Percentiles rank a stretch among this genome's conserved stretches.
phyloP scores from a whole-genome alignment of 495 filamentous ascomycete genomes.

The Pyronema domesticum region DNA sequence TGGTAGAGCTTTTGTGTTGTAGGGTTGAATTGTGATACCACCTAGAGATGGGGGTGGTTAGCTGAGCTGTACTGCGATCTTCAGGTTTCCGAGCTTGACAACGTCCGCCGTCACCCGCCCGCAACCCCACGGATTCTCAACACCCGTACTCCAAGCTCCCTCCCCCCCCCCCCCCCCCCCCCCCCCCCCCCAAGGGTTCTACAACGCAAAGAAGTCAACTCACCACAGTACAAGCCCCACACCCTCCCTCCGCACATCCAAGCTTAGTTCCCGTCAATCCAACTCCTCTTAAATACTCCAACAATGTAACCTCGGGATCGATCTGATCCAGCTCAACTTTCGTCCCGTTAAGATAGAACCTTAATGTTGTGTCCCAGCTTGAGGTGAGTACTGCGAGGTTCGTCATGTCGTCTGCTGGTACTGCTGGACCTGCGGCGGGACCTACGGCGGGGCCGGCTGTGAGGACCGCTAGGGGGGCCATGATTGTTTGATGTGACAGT shows the following conservation, averaged over 20 bases:
- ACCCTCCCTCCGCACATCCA: slow-evolving; percentile 88
- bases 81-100: no score
- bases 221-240: slow-evolving; percentile 91
- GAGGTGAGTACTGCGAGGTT: slow-evolving; percentile 40
- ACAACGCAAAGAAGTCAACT: slow-evolving; percentile 10
- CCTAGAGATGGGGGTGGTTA: no score
- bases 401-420: slow-evolving; percentile 28
- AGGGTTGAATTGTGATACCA: slow-evolving; percentile 79
- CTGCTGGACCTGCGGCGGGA: slow-evolving; percentile 32
- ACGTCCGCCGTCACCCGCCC: no score
- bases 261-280: slow-evolving; percentile 62
- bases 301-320: slow-evolving; percentile 79
- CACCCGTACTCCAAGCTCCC: no score
- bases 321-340: slow-evolving; percentile 58
- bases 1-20: slow-evolving; percentile 83
- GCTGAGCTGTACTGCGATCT: no score
- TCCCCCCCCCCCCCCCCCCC: background rate
- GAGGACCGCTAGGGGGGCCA: slow-evolving; percentile 43
- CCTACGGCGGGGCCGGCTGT: no score
- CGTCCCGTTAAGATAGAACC: slow-evolving; percentile 93
- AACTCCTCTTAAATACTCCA: slow-evolving; percentile 81
- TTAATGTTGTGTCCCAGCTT: slow-evolving; percentile 48
- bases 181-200: no score
- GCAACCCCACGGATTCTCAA: no score
- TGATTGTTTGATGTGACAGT: no score